A percentile compares a stretch with the other conserved stretches of the same genome.
Evolutionary conservation across 2,329 filamentous ascomycete species (phyloP).

Genomic region (Monosporascus sp.): DNA sequence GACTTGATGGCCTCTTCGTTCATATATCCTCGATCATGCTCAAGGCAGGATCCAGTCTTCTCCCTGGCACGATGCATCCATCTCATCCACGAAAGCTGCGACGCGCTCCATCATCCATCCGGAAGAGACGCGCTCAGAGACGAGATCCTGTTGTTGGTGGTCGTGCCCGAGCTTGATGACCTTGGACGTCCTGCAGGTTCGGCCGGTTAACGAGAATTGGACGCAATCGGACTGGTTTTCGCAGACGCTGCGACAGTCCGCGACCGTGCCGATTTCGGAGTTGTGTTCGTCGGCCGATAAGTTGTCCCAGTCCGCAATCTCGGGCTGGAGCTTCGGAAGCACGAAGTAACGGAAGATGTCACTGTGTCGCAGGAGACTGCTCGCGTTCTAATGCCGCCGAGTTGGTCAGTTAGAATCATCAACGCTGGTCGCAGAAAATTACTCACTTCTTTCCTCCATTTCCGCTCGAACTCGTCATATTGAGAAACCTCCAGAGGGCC

Average conservation of each 20-base stretch:
- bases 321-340: conserved; percentile 16
- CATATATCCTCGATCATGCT: neutral
- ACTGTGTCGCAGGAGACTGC: conserved; percentile 20
- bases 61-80: conserved; percentile 18
- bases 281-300: conserved; percentile 18
- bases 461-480: conserved; percentile 41
- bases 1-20: too few relatives aligned
- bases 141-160: conserved; percentile 2
- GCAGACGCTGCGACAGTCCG: conserved; percentile 21
- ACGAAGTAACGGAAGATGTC: conserved; percentile 26
- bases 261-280: conserved; percentile 14
- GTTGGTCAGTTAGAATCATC: neutral
- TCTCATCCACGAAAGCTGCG: conserved; percentile 18
- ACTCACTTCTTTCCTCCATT: conserved; percentile 26
- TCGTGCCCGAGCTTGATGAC: conserved; percentile 20
- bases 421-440: conserved; percentile 1
- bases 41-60: conserved; percentile 21
- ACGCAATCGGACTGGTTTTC: conserved; percentile 20
- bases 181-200: conserved; percentile 22
- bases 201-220: conserved; percentile 25
- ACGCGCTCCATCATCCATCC: conserved; percentile 28
- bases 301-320: conserved; percentile 27
- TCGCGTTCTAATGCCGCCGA: conserved; percentile 12
- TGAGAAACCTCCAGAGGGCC: conserved; percentile 34
- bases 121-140: conserved; percentile 16